A percentile compares a stretch with the other conserved stretches of the same genome.
phyloP scores from a whole-genome alignment of 805 yeast genomes.

The Candida anglica region DNA sequence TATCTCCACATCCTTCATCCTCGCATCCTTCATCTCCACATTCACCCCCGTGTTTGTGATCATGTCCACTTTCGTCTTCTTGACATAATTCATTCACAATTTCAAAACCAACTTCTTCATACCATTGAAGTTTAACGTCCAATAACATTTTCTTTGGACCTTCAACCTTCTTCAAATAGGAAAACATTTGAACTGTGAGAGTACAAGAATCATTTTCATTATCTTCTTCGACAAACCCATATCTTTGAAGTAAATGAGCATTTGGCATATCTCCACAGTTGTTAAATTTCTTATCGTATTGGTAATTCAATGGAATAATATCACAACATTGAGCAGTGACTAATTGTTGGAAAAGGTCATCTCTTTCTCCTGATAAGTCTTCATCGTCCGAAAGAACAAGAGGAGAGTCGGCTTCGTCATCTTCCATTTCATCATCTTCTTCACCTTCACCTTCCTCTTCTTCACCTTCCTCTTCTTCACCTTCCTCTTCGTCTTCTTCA shows the following conservation, averaged over 20 bases:
- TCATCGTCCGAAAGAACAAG: slow-evolving; percentile 5
- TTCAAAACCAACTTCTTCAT: slow-evolving; percentile 43
- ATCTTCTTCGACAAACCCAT: slow-evolving; percentile 65
- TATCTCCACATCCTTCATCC: slow-evolving; percentile 11
- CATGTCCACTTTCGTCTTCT: slow-evolving; percentile 7
- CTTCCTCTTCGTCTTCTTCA: slow-evolving; percentile 8
- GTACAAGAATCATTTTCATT: slow-evolving; percentile 51
- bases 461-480: slow-evolving; percentile 9
- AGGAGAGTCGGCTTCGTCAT: slow-evolving; percentile 7
- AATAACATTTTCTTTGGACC: slow-evolving; percentile 21
- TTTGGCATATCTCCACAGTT: slow-evolving; percentile 74
- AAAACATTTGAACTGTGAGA: slow-evolving; percentile 48
- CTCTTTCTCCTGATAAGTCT: slow-evolving; percentile 13
- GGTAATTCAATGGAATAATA: slow-evolving; percentile 45
- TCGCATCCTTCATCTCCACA: slow-evolving; percentile 14
- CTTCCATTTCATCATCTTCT: slow-evolving; percentile 20
- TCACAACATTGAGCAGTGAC: slow-evolving; percentile 63
- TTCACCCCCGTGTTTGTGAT: slow-evolving; percentile 7
- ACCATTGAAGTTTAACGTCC: slow-evolving; percentile 44
- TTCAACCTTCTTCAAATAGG: slow-evolving; percentile 21
- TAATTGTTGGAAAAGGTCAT: slow-evolving; percentile 21
- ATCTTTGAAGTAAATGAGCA: slow-evolving; percentile 62
- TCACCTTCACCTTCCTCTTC: slow-evolving; percentile 13
- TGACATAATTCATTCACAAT: slow-evolving; percentile 22
- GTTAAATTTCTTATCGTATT: slow-evolving; percentile 58